phyloP scores from a whole-genome alignment of 1,139 yeast genomes.

The Casaregolazyma suthepensis region DNA sequence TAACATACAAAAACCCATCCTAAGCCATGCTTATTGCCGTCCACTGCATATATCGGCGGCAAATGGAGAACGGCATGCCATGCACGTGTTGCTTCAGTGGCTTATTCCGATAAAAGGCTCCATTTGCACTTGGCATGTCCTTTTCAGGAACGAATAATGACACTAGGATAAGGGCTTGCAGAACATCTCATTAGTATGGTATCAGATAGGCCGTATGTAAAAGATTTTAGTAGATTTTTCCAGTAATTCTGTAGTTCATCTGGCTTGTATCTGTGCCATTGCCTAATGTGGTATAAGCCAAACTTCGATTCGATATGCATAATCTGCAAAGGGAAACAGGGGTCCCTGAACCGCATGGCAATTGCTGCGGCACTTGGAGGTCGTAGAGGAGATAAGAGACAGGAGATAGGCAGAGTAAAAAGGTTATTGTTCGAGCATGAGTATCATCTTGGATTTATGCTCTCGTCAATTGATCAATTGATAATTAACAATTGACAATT shows the following conservation, averaged over 20 bases:
- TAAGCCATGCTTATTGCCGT: background rate
- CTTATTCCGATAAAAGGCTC: background rate
- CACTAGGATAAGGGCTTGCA: background rate
- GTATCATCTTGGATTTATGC: background rate
- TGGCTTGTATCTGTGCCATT: background rate
- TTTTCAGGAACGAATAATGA: background rate
- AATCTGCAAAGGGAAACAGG: background rate
- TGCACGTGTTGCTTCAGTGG: background rate
- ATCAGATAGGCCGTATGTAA: no score
- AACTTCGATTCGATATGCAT: background rate
- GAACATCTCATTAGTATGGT: no score
- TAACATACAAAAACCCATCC: background rate
- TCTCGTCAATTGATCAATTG: background rate
- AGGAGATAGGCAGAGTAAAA: background rate
- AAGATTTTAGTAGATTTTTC: background rate
- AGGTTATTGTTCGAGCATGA: background rate
- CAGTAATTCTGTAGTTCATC: background rate
- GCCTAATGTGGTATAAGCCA: background rate
- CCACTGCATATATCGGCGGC: background rate
- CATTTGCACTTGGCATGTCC: background rate
- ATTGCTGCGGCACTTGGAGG: background rate
- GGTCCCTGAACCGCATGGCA: background rate
- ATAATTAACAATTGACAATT: no score
- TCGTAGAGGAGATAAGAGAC: background rate
- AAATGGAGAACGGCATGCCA: background rate